These are phyloP conservation scores for Eutrema heterophyllum DNA, from an alignment of 345 rosid genomes.

Conservation along the genomic window DNA sequence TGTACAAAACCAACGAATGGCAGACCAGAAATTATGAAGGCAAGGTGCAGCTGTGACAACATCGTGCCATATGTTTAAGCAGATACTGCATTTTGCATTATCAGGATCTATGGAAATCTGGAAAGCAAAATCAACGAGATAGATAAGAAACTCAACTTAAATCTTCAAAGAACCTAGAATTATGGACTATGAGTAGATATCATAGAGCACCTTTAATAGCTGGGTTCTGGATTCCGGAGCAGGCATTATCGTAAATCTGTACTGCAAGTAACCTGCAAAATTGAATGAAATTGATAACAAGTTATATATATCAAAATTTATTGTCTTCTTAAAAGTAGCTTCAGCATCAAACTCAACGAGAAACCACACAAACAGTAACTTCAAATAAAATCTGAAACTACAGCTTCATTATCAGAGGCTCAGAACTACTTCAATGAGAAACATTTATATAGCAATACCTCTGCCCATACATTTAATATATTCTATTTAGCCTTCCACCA, in stretches of 20 bases:
- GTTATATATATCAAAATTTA: neutral
- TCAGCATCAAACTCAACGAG: neutral
- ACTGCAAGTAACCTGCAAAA: conserved; percentile 53
- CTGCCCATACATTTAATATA: neutral
- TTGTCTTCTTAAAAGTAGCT: neutral
- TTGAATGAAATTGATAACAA: neutral
- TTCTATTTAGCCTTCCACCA: neutral
- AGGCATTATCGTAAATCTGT: conserved; percentile 66
- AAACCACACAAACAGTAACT: neutral
- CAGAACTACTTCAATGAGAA: neutral
- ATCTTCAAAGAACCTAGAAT: neutral
- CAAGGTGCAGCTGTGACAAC: conserved; percentile 93
- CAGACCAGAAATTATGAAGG: conserved; percentile 91
- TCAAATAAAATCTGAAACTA: neutral
- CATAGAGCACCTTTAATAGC: conserved; percentile 47
- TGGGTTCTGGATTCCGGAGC: conserved; percentile 37
- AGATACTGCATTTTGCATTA: conserved; percentile 85
- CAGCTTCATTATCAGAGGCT: neutral
- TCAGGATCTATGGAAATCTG: conserved; percentile 73
- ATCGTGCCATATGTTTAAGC: conserved; percentile 92
- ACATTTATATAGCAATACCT: neutral
- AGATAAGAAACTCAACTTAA: neutral
- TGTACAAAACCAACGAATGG: neutral
- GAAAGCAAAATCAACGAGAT: conserved; percentile 5
- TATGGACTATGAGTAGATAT: neutral